phyloP scores from a whole-genome alignment of 1,139 yeast genomes.

The Trichomonascaceae sp. region DNA sequence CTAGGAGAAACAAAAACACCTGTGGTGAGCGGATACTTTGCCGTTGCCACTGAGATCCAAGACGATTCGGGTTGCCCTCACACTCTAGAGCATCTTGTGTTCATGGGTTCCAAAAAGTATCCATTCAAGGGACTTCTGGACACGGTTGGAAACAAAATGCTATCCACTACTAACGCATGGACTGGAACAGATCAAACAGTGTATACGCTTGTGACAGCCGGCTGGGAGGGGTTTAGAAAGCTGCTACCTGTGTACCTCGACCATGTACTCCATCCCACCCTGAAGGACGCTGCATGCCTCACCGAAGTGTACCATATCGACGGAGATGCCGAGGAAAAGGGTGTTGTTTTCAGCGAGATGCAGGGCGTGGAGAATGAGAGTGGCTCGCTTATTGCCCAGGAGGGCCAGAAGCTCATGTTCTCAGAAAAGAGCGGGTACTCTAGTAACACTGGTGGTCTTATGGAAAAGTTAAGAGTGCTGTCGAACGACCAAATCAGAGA shows the following conservation, averaged over 20 bases:
- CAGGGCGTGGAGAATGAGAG: constrained; percentile 80
- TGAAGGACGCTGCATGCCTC: constrained; percentile 79
- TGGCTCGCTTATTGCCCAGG: constrained; percentile 55
- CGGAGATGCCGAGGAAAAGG: constrained; percentile 82
- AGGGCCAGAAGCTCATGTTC: constrained; percentile 50
- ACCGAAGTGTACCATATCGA: constrained; percentile 95
- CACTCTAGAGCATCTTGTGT: constrained; percentile 84
- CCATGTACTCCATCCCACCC: constrained; percentile 71
- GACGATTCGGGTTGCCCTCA: constrained; percentile 92
- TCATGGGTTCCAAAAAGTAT: constrained; percentile 83
- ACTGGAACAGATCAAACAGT: constrained; percentile 94
- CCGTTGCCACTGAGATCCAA: constrained; percentile 83
- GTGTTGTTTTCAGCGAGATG: constrained; percentile 97
- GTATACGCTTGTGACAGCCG: constrained; percentile 82
- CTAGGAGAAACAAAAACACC: constrained; percentile 77
- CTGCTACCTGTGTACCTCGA: constrained; percentile 83
- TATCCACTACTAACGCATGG: constrained; percentile 93
- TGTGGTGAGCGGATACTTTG: constrained; percentile 81
- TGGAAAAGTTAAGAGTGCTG: constrained; percentile 60
- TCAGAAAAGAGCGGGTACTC: constrained; percentile 61
- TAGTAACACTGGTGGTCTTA: constrained; percentile 89
- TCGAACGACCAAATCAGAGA: constrained; percentile 60
- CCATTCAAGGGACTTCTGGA: constrained; percentile 91
- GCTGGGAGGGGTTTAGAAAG: constrained; percentile 87
- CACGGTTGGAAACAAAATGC: constrained; percentile 70